A percentile compares a stretch with the other conserved stretches of the same genome.
phyloP scores from a whole-genome alignment of 805 yeast genomes.

The Yarrowia bubula region DNA sequence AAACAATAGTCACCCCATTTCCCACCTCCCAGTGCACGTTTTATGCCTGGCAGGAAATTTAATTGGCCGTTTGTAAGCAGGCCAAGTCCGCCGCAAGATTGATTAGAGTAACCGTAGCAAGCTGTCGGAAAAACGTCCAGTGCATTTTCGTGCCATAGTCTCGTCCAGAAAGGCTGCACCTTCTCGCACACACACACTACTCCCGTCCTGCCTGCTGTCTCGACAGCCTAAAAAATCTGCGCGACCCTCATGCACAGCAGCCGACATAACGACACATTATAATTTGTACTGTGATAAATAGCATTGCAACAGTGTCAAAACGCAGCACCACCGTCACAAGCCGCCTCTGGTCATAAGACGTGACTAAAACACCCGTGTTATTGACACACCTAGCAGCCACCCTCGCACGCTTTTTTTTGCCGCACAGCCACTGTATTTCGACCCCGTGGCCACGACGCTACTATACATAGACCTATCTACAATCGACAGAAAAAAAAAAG shows the following conservation, averaged over 20 bases:
- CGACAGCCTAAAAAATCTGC: constrained; percentile 5
- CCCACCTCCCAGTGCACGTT: constrained; percentile 14
- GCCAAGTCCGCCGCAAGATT: too few relatives aligned
- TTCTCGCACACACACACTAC: neutral
- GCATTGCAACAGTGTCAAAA: neutral
- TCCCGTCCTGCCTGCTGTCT: too few relatives aligned
- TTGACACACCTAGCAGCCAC: neutral
- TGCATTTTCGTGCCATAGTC: too few relatives aligned
- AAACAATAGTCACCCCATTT: constrained; percentile 21
- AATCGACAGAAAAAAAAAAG: neutral
- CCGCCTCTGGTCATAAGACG: constrained; percentile 1
- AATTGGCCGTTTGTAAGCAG: constrained; percentile 17
- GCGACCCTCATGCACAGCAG: constrained; percentile 1
- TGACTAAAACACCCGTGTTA: neutral
- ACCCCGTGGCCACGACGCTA: constrained; percentile 5
- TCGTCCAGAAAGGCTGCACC: neutral
- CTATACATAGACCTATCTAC: neutral
- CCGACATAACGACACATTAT: neutral
- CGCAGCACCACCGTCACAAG: neutral
- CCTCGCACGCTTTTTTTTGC: neutral
- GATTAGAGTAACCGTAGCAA: too few relatives aligned
- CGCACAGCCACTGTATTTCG: neutral
- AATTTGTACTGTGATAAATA: neutral
- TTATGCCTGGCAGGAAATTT: constrained; percentile 10
- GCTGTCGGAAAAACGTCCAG: too few relatives aligned